Percentiles rank a stretch among this genome's conserved stretches.
phyloP scores from a whole-genome alignment of 345 rosid genomes.

The Lepidium africanum region DNA sequence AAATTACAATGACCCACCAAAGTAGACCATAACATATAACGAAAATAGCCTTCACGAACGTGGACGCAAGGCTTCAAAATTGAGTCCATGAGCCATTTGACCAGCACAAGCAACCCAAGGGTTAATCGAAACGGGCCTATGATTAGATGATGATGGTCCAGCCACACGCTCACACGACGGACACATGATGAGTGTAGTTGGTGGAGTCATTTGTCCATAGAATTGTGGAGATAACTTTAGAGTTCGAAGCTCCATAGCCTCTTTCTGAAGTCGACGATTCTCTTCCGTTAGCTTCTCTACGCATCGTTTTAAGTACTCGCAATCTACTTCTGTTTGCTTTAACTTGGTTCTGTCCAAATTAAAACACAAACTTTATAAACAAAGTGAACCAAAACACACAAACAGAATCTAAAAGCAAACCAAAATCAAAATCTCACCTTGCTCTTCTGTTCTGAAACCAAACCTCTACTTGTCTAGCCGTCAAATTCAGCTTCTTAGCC shows the following conservation, averaged over 20 bases:
- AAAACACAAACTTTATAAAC: neutral
- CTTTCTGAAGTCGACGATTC: conserved; percentile 88
- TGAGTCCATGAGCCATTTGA: conserved; percentile 21
- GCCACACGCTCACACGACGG: conserved; percentile 91
- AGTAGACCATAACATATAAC: neutral
- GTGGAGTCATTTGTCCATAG: conserved; percentile 98
- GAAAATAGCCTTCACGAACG: conserved; percentile 5
- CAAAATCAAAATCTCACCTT: conserved; percentile 43
- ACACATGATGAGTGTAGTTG: conserved; percentile 96
- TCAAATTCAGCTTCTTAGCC: conserved; percentile 76
- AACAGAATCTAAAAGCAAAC: too few relatives aligned
- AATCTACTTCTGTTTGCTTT: conserved; percentile 98
- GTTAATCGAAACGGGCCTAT: conserved; percentile 35
- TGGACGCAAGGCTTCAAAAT: conserved; percentile 30
- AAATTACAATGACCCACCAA: too few relatives aligned
- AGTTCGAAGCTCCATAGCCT: conserved; percentile 89
- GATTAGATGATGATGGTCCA: conserved; percentile 23
- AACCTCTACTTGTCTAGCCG: conserved; percentile 89
- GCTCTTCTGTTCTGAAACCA: conserved; percentile 99
- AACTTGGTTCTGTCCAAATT: conserved; percentile 63
- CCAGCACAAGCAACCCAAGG: conserved; percentile 48
- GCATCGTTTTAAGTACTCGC: conserved; percentile 87
- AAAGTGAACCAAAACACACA: neutral
- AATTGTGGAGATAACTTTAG: conserved; percentile 95
- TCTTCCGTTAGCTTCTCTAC: conserved; percentile 94